Percentiles rank a stretch among this genome's conserved stretches.
phyloP scores from a whole-genome alignment of 805 yeast genomes.

The Kazachstania taianensis region DNA sequence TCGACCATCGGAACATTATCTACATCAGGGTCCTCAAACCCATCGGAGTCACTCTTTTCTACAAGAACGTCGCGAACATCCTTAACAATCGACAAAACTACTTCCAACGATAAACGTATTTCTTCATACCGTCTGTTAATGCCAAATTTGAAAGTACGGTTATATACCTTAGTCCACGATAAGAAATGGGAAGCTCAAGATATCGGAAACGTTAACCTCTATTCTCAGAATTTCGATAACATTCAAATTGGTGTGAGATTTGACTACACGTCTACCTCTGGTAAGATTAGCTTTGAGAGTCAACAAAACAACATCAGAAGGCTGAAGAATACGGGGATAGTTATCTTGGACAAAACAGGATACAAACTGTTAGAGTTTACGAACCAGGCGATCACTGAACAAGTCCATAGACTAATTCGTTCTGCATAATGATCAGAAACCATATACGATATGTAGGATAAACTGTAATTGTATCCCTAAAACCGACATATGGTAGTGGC shows the following conservation, averaged over 20 bases:
- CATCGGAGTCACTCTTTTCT: constrained; percentile 8
- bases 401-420: constrained; percentile 15
- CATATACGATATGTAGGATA: not conserved
- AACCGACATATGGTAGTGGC: too few species aligned
- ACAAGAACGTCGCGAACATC: constrained; percentile 7
- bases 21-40: constrained; percentile 16
- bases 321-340: constrained; percentile 24
- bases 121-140: constrained; percentile 9
- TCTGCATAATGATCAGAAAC: not conserved
- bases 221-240: constrained; percentile 15
- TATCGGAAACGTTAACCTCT: constrained; percentile 14
- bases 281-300: constrained; percentile 5
- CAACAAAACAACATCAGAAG: constrained; percentile 14
- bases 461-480: too few species aligned
- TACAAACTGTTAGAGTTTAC: constrained; percentile 21
- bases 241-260: constrained; percentile 13
- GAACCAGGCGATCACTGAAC: constrained; percentile 17
- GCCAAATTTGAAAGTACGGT: constrained; percentile 18
- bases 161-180: constrained; percentile 10
- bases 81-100: not conserved
- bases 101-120: not conserved
- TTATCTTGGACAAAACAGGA: constrained; percentile 9
- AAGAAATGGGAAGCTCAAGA: constrained; percentile 17
- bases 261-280: constrained; percentile 4
- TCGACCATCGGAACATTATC: constrained; percentile 20